These are phyloP conservation scores for Gossypium raimondii DNA, from an alignment of 345 rosid species.

Conservation along the genomic window DNA sequence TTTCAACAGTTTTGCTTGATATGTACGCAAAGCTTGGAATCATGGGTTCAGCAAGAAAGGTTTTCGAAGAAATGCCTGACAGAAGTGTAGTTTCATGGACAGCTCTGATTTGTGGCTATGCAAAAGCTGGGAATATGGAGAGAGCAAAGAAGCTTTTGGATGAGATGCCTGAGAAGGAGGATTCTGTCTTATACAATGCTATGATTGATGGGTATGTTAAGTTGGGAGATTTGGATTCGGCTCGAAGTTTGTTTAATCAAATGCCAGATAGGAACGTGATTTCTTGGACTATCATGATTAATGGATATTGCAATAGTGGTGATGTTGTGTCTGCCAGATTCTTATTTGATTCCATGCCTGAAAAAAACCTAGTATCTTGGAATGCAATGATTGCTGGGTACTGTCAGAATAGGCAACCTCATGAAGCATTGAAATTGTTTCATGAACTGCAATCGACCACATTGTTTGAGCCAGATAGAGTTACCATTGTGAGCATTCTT, in stretches of 20 bases:
- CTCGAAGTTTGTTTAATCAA: conserved; percentile 52
- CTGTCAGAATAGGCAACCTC: conserved; percentile 59
- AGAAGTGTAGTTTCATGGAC: conserved; percentile 77
- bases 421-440: conserved; percentile 63
- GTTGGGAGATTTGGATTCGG: conserved; percentile 51
- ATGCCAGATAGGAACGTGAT: conserved; percentile 53
- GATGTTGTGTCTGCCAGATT: conserved; percentile 48
- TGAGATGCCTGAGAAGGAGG: conserved; percentile 49
- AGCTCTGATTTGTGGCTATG: conserved; percentile 57
- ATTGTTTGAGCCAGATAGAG: conserved; percentile 54
- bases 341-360: conserved; percentile 67
- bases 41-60: conserved; percentile 36
- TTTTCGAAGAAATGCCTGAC: conserved; percentile 62
- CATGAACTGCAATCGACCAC: conserved; percentile 51
- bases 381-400: conserved; percentile 75
- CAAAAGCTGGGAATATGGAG: conserved; percentile 42
- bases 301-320: conserved; percentile 54
- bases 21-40: conserved; percentile 62
- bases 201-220: conserved; percentile 71
- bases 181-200: conserved; percentile 48
- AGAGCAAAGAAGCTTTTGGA: conserved; percentile 46
- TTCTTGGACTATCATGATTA: conserved; percentile 72
- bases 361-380: conserved; percentile 66
- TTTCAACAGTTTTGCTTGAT: conserved; percentile 60
- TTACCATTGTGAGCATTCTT: conserved; percentile 58